Percentiles rank a stretch among this genome's conserved stretches.
Evolutionary conservation across 371 early-diverging fungal species (phyloP).

Genomic region (Gilbertella persicaria): DNA sequence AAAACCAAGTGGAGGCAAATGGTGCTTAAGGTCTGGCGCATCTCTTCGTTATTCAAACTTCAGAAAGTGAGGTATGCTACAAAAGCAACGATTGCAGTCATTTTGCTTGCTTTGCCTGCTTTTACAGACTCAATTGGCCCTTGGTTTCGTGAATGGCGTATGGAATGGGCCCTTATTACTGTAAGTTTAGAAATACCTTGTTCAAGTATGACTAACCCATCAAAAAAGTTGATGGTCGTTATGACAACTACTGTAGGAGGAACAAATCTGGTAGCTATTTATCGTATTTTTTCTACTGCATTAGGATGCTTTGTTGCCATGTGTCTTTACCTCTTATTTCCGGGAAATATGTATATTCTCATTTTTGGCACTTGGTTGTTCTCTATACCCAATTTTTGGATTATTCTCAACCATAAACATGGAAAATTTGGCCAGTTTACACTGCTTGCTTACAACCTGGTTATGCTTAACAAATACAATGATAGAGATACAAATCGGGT

Average conservation of each 20-base stretch:
- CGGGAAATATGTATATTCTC: slow-evolving; percentile 48
- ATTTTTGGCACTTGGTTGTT: slow-evolving; percentile 65
- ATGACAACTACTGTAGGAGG: slow-evolving; percentile 88
- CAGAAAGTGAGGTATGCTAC: slow-evolving; percentile 72
- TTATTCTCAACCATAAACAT: slow-evolving; percentile 66
- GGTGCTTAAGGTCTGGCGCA: slow-evolving; percentile 62
- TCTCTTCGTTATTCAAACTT: slow-evolving; percentile 59
- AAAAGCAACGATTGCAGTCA: slow-evolving; percentile 66
- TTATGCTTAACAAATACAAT: slow-evolving; percentile 74
- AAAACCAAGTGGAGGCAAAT: slow-evolving; percentile 51
- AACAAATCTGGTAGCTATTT: slow-evolving; percentile 69
- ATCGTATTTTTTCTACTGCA: slow-evolving; percentile 74
- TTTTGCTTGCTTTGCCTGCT: slow-evolving; percentile 64
- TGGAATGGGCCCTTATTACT: slow-evolving; percentile 84
- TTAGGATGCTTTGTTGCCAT: slow-evolving; percentile 68
- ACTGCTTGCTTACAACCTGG: slow-evolving; percentile 75
- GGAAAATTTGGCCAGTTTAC: slow-evolving; percentile 78
- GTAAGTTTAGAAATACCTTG: too few species aligned
- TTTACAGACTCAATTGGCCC: slow-evolving; percentile 65
- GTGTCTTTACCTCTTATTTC: slow-evolving; percentile 56
- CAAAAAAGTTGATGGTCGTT: slow-evolving; percentile 72
- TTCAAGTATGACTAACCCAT: too few species aligned
- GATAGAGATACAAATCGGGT: slow-evolving; percentile 60
- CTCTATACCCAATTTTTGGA: slow-evolving; percentile 69
- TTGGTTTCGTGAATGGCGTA: slow-evolving; percentile 61